These are phyloP conservation scores for Nemania sp. DNA, from an alignment of 2,329 filamentous ascomycete genomes.

Conservation along the genomic window DNA sequence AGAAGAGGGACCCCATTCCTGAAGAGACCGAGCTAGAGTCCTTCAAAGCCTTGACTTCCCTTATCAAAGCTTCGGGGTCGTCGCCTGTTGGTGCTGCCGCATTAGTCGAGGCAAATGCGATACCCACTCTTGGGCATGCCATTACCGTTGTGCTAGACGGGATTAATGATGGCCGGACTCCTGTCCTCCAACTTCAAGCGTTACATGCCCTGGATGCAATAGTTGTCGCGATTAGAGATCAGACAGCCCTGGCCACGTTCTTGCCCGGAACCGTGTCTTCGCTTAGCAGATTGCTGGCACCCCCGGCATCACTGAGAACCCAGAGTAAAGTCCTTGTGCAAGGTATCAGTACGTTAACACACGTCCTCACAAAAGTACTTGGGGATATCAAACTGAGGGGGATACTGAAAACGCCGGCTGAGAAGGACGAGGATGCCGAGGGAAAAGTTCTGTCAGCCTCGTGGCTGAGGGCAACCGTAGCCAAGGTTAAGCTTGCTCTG, in stretches of 20 bases:
- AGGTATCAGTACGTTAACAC: conserved; percentile 62
- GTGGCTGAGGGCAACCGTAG: conserved; percentile 81
- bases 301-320: conserved; percentile 61
- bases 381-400: conserved; percentile 60
- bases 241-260: conserved; percentile 79
- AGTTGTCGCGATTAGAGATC: conserved; percentile 68
- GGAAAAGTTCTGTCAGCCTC: conserved; percentile 50
- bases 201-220: conserved; percentile 66
- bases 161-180: conserved; percentile 65
- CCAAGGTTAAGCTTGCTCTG: conserved; percentile 83
- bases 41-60: conserved; percentile 68
- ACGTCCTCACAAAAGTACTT: conserved; percentile 59
- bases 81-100: conserved; percentile 54
- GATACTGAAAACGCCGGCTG: conserved; percentile 46
- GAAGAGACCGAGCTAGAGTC: conserved; percentile 78
- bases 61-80: conserved; percentile 64
- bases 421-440: conserved; percentile 36
- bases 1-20: conserved; percentile 52
- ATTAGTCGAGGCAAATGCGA: conserved; percentile 60
- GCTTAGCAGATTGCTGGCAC: conserved; percentile 74
- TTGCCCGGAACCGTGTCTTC: conserved; percentile 86
- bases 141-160: conserved; percentile 80
- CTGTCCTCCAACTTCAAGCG: conserved; percentile 73
- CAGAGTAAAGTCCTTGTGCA: conserved; percentile 65
- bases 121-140: conserved; percentile 81